Evolutionary conservation across 2,329 filamentous ascomycete species (phyloP).

Genomic region (Sclerotinia sclerotiorum): DNA sequence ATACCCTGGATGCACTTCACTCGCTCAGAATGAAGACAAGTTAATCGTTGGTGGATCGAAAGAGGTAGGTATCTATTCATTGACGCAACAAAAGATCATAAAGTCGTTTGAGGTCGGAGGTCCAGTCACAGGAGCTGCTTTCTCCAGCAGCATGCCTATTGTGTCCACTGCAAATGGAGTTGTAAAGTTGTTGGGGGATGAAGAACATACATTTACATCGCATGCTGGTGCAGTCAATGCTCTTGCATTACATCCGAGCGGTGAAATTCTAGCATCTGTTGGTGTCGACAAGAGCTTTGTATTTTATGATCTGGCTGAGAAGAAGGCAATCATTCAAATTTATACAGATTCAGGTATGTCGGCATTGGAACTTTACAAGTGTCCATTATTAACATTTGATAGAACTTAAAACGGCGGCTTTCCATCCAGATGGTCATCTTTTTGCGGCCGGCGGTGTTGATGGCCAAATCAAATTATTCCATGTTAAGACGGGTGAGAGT

Average conservation of each 20-base stretch:
- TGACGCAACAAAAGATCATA: slow-evolving; percentile 71
- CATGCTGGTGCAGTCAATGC: slow-evolving; percentile 81
- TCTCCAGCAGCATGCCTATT: slow-evolving; percentile 43
- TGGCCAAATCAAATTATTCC: slow-evolving; percentile 84
- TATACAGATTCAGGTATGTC: slow-evolving; percentile 76
- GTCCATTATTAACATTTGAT: background rate
- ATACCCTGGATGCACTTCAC: slow-evolving; percentile 56
- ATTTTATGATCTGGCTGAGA: slow-evolving; percentile 74
- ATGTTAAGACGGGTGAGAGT: slow-evolving; percentile 75
- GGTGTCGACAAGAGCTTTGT: slow-evolving; percentile 90
- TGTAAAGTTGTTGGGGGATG: slow-evolving; percentile 74
- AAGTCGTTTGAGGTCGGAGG: slow-evolving; percentile 43
- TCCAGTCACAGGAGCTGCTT: slow-evolving; percentile 57
- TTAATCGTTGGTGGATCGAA: slow-evolving; percentile 63
- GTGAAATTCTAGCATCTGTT: slow-evolving; percentile 79
- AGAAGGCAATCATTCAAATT: slow-evolving; percentile 72
- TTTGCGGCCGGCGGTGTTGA: slow-evolving; percentile 79
- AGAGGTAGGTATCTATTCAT: slow-evolving; percentile 71
- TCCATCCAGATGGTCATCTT: slow-evolving; percentile 96
- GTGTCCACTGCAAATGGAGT: slow-evolving; percentile 48
- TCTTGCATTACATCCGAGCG: slow-evolving; percentile 78
- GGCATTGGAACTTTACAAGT: background rate
- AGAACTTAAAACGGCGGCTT: slow-evolving; percentile 65
- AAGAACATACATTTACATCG: slow-evolving; percentile 67
- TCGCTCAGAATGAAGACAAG: slow-evolving; percentile 62